Base-by-base conservation (phyloP, 2,329 filamentous ascomycete genomes). In the Phyllosticta citrichinensis region DNA sequence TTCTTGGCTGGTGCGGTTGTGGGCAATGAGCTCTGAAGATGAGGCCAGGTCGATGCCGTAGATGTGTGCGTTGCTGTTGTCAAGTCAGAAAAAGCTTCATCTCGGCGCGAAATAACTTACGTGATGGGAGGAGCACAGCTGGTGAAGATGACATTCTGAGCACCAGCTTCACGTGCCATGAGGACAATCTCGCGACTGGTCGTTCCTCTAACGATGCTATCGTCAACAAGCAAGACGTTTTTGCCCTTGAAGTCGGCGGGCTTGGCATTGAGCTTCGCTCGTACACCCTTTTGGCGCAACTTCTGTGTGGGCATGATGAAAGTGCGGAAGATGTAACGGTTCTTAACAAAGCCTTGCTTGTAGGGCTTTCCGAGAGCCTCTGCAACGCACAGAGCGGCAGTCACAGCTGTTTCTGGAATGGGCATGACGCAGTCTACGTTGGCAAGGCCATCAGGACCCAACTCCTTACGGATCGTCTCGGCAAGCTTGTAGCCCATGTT, bases 261-360 rank as follows among this genome's bases (percentile, higher is more conserved):
- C 75, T 97, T 96, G 20, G 92, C 85, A 63, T 89, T 93, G 50
- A 97, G 81, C 77, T 97, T 97, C 56, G 92, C 84, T 3, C 93
- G 87, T 10, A 97, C 91, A 66, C 90, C 88, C 75, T 93, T 93
- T 69, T 94, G 85, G 3, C 92, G 82, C 19, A 86, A 83, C 66
- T 84, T 84, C 73, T 97, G 92, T 27, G 87, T 88, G 1, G 92
- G 87, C 86, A 89, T 88, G 70, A 91, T 93, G 73, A 93, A 94
- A 0, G 90, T 95, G 56, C 90, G 83, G 80, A 90, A 91, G 63
- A 95, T 87, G 72, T 95, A 95, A 58, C 89, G 83, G 74, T 95
- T 95, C 80, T 94, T 95, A 65, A 96, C 86, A 68, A 96, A 93
- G 2, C 86, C 91, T 70, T 89, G 88, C 62, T 83, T 87, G 69